Percentiles rank a stretch among this genome's conserved stretches.
phyloP scores from a whole-genome alignment of 768 basidiomycete species.

The Hericium rajendrae region DNA sequence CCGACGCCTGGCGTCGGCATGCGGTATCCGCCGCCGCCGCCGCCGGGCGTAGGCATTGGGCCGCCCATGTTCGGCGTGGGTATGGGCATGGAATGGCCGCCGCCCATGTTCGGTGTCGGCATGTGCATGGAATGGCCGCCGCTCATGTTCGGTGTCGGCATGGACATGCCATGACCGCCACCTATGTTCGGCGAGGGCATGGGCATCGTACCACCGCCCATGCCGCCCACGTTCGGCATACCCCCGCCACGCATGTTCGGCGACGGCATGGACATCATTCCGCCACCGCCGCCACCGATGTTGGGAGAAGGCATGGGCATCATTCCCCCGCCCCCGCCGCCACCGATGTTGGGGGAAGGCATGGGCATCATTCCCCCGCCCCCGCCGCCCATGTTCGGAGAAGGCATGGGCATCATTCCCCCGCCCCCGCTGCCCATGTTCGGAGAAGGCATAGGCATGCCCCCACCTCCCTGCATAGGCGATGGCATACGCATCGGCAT shows the following conservation, averaged over 20 bases:
- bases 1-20: not conserved
- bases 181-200: conserved; percentile 2
- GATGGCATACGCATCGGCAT: conserved; percentile 9
- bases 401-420: not conserved
- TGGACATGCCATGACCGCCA: not conserved
- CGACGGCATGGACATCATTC: conserved; percentile 8
- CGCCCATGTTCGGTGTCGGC: not conserved
- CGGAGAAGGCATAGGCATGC: conserved; percentile 2
- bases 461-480: not conserved
- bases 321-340: too few species aligned
- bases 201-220: too few species aligned
- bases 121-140: not conserved
- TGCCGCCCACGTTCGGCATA: not conserved
- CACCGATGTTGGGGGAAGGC: too few species aligned
- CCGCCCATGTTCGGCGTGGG: not conserved
- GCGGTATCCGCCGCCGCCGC: not conserved
- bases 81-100: not conserved
- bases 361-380: too few species aligned
- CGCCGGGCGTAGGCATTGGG: not conserved
- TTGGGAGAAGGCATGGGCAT: too few species aligned
- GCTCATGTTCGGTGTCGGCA: not conserved
- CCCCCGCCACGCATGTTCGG: not conserved
- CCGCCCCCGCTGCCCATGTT: too few species aligned
- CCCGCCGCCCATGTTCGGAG: not conserved
- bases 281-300: too few species aligned